phyloP scores from a whole-genome alignment of 2,329 filamentous ascomycete species.

The Colletotrichum ledebouriae region DNA sequence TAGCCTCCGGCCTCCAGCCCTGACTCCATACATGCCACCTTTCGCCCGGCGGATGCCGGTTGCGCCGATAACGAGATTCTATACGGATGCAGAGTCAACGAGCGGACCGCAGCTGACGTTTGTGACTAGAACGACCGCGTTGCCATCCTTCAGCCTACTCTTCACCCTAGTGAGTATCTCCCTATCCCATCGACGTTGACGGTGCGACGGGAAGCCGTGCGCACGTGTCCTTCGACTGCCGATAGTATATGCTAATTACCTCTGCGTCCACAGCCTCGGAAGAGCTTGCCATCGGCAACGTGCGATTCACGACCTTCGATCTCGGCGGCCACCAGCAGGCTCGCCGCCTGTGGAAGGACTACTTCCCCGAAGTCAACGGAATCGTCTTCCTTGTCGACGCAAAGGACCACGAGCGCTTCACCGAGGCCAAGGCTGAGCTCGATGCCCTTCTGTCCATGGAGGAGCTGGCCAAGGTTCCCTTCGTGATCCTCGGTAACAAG shows the following conservation, averaged over 20 bases:
- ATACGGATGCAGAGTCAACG: slow-evolving; percentile 45
- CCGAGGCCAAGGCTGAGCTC: slow-evolving; percentile 96
- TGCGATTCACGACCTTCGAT: slow-evolving; percentile 95
- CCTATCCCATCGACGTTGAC: slow-evolving; percentile 17
- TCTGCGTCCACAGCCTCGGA: slow-evolving; percentile 75
- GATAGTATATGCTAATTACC: slow-evolving; percentile 38
- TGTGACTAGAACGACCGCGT: slow-evolving; percentile 84
- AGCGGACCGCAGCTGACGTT: slow-evolving; percentile 22
- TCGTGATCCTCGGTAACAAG: slow-evolving; percentile 98
- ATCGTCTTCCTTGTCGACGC: slow-evolving; percentile 99
- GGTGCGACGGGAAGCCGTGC: slow-evolving; percentile 19
- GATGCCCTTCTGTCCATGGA: slow-evolving; percentile 97
- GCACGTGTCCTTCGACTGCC: slow-evolving; percentile 46
- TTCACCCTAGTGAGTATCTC: slow-evolving; percentile 83
- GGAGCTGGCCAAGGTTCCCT: slow-evolving; percentile 94
- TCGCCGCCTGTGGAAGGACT: slow-evolving; percentile 95
- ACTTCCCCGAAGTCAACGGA: slow-evolving; percentile 95
- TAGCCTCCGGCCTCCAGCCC: slow-evolving; percentile 9
- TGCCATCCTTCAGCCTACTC: slow-evolving; percentile 88
- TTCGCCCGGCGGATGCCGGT: not conserved
- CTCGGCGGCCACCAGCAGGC: slow-evolving; percentile 95
- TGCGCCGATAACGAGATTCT: slow-evolving; percentile 17
- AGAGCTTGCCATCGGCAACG: slow-evolving; percentile 92
- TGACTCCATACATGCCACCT: not conserved
- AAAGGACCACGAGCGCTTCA: slow-evolving; percentile 95